These are phyloP conservation scores for Eucalyptus urophylla DNA, from an alignment of 345 rosid species.

Conservation along the genomic window DNA sequence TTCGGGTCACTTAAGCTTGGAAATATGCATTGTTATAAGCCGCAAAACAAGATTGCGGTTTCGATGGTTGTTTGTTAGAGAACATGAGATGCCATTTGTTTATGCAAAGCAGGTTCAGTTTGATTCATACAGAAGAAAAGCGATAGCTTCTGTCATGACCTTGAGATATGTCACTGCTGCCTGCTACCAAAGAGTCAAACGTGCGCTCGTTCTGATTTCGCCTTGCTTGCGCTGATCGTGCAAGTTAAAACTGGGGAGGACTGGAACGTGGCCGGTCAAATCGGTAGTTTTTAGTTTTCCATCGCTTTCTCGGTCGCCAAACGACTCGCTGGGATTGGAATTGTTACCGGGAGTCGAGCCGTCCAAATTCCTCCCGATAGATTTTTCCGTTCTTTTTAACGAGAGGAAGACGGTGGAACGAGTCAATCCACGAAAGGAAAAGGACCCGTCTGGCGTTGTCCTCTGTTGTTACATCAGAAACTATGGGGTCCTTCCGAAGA, in stretches of 20 bases:
- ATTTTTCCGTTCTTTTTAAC: background rate
- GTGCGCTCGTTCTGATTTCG: background rate
- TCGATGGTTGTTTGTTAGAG: background rate
- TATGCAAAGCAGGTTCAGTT: background rate
- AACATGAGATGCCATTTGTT: background rate
- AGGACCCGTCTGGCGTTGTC: background rate
- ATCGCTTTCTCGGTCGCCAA: background rate
- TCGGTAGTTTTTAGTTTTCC: background rate
- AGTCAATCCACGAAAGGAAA: background rate
- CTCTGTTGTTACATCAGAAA: background rate
- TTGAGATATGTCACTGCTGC: background rate
- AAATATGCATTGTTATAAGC: background rate
- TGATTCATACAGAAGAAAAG: background rate
- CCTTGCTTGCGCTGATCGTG: background rate
- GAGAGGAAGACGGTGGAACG: background rate
- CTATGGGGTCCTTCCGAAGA: background rate
- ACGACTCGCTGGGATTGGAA: background rate
- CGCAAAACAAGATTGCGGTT: background rate
- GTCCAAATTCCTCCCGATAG: background rate
- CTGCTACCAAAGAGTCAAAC: background rate
- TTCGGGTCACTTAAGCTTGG: background rate
- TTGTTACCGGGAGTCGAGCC: background rate
- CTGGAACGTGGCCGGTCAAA: background rate
- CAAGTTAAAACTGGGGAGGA: background rate
- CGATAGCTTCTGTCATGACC: background rate